Conservation (phyloP, 768 basidiomycete species). For the Gelatoporia subvermispora region DNA sequence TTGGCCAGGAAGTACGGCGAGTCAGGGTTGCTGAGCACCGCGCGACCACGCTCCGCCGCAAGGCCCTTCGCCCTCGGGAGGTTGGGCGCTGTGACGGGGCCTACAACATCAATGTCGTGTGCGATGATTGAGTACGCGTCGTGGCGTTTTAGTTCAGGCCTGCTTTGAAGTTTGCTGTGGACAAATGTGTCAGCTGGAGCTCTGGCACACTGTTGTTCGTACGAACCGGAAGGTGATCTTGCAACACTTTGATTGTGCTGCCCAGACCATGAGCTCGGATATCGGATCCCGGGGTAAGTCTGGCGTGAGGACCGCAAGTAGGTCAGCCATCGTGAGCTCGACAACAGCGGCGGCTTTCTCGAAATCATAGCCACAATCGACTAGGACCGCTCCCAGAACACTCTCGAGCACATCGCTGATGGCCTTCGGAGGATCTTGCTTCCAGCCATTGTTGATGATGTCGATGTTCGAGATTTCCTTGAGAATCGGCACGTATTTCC, state of each 20-base stretch:
- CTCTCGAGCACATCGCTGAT: conserved; percentile 85
- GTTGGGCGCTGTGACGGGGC: conserved; percentile 57
- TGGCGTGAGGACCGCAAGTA: conserved; percentile 56
- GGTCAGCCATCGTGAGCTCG: conserved; percentile 60
- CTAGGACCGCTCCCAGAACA: conserved; percentile 74
- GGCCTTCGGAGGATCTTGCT: conserved; percentile 81
- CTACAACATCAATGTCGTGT: conserved; percentile 51
- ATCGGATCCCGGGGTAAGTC: conserved; percentile 67
- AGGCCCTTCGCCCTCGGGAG: conserved; percentile 60
- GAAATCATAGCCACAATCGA: conserved; percentile 74
- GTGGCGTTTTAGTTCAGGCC: conserved; percentile 37
- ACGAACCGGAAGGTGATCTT: conserved; percentile 43
- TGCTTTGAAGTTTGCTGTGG: conserved; percentile 39
- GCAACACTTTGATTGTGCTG: conserved; percentile 52
- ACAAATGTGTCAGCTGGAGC: conserved; percentile 9
- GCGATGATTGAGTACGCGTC: conserved; percentile 55
- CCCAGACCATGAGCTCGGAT: conserved; percentile 66
- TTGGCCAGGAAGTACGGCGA: conserved; percentile 40
- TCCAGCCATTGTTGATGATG: conserved; percentile 69
- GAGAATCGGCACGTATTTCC: conserved; percentile 55
- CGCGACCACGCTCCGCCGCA: conserved; percentile 57
- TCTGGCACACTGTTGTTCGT: background rate
- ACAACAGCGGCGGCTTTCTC: conserved; percentile 60
- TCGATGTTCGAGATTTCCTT: conserved; percentile 50
- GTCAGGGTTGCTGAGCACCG: conserved; percentile 42